Evolutionary conservation across 192 early-diverging fungal genomes (phyloP).

Genomic region (Pecoramyces ruminantium): DNA sequence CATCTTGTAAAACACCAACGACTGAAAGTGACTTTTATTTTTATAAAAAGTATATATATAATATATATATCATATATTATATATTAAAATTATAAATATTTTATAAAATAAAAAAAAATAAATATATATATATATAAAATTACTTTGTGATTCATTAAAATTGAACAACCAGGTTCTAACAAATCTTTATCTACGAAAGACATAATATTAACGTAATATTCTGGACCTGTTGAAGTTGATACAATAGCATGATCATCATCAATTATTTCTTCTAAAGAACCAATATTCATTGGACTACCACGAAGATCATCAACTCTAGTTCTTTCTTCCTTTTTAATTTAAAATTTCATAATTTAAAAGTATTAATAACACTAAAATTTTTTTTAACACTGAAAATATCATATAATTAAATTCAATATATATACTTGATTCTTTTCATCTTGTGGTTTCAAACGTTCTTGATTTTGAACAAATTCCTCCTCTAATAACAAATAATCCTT

Average conservation of each 20-base stretch:
- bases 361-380: neutral
- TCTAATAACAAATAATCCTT: constrained; percentile 97
- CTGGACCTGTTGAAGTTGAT: constrained; percentile 73
- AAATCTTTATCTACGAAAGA: constrained; percentile 99
- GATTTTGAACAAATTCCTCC: constrained; percentile 98
- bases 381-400: neutral
- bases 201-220: constrained; percentile 94
- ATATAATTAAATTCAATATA: neutral
- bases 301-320: constrained; percentile 87
- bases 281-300: constrained; percentile 92
- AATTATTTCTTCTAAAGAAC: constrained; percentile 94
- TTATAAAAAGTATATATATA: constrained; percentile 5
- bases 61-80: too few relatives aligned
- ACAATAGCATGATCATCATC: constrained; percentile 99
- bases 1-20: constrained; percentile 87
- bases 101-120: neutral
- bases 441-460: constrained; percentile 91
- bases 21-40: constrained; percentile 52
- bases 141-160: constrained; percentile 85
- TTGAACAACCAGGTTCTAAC: constrained; percentile 89
- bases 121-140: neutral
- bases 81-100: too few relatives aligned
- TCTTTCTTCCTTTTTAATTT: constrained; percentile 66
- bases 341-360: neutral
- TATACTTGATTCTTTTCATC: constrained; percentile 62